Base-by-base conservation (phyloP, 73 alveolate species). In the Symbiodinium natans region DNA sequence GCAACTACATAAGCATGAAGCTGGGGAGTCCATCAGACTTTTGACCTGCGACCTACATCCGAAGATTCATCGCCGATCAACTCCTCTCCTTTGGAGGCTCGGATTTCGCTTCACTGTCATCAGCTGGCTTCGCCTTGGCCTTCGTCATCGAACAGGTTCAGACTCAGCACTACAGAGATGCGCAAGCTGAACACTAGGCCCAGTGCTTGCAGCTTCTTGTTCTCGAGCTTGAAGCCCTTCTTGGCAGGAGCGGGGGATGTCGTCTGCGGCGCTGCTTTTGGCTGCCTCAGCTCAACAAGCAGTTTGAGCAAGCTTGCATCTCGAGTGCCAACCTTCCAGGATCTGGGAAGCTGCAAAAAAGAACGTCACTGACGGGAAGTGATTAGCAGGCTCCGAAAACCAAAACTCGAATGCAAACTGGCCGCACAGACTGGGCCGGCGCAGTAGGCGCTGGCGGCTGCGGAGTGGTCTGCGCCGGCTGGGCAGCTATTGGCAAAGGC, bases 221-320 rank as follows among this genome's bases (percentile, higher is more conserved):
- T 90, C 56, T 90, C 80, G 39, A 90, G 75, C 88, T 90, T 90
- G 80, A 90, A 71, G 33, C 83, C 83, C 54, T 90, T 90, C 52
- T 68, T 89, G 2, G 39, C 87, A 11, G 95, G 95, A 46, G 95
- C 42, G 23, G 74, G 80, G 4, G 80, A 63, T 63, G 38, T 36
- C 31, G 80, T 11, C 71, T 23, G 71, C 9, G 80, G 36, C 36
- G 80, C 29, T 23, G 80, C 80, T 29, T 63, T 63, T 6, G 80
- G 80, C 33, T 63, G 80, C 80, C 80, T 63, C 27, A 36, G 80
- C 80, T 23, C 80, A 9, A 4, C 17, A 36, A 46, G 59, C n/a
- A n/a, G n/a, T n/a, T n/a, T n/a, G n/a, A n/a, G n/a, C n/a, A n/a
- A 46, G 59, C 59, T 46, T 46, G 59, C 59, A 13, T 46, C 59